Base-by-base conservation (phyloP, 129 eudicot genomes). In the Pittosporum tobira region DNA sequence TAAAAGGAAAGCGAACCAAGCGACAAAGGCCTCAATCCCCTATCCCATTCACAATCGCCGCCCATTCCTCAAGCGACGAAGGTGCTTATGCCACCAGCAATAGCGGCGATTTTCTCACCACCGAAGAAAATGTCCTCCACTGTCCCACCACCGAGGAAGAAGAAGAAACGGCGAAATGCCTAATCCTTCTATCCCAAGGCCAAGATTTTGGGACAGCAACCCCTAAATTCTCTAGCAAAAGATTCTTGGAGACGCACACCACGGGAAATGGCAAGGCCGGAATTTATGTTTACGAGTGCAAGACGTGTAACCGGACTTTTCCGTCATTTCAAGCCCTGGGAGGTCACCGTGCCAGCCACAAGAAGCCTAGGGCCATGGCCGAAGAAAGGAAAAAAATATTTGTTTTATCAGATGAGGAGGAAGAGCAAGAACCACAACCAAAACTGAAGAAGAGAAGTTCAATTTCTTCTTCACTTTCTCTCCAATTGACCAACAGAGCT, bases 271-370 rank as follows among this genome's bases (percentile, higher is more conserved):
- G 68, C 70, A 34, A 71, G 52, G 49, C 75, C 12, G 88, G 82
- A 18, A 65, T 58, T 2, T 76, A 74, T 22, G 84, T 77, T 2
- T 89, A 85, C 62, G 82, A 87, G 57, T 89, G 97, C 73, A 82
- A 85, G 61, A 89, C 97, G 1, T 89, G 97, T 54, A 67, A 70
- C 61, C 76, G 94, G 14, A 66, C 84, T 1, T 89, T 89, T 52
- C 47, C 97, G 3, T 85, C 95, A 0, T 89, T 89, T 59, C 97
- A 85, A 62, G 97, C 97, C 1, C 87, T 89, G 12, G 97, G 97
- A 0, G 95, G 97, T 11, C 97, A 89, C 63, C 61, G 95, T 20
- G 90, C 97, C 7, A 85, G 97, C 74, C 97, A 89, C 48, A 79
- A 68, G 31, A 89, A 89, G 75, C 94, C 87, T 18, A 82, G 70